Percentiles rank a stretch among this genome's conserved stretches.
Evolutionary conservation across 306 rosid species (phyloP).

Genomic region (Acacia acuminata): DNA sequence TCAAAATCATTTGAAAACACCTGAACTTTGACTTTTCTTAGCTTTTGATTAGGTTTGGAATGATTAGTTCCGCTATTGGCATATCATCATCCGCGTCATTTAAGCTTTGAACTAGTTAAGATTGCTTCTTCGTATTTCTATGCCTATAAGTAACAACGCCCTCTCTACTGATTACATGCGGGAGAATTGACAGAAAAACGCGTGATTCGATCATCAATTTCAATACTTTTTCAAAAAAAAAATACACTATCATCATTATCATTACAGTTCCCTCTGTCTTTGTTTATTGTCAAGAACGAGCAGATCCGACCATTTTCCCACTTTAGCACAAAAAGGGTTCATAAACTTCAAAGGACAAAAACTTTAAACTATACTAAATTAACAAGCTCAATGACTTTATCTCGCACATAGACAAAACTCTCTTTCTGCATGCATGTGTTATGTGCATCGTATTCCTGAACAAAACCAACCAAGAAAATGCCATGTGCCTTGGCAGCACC

Average conservation of each 20-base stretch:
- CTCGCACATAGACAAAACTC: not conserved
- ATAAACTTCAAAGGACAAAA: slow-evolving; percentile 28
- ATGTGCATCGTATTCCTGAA: not conserved
- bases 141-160: not conserved
- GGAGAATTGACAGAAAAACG: not conserved
- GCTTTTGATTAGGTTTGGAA: not conserved
- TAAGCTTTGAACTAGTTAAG: not conserved
- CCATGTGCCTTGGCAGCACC: not conserved
- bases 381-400: not conserved
- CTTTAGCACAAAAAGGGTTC: slow-evolving; percentile 48
- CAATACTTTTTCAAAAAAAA: not conserved
- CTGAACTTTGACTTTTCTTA: not conserved
- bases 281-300: slow-evolving; percentile 39
- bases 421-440: not conserved
- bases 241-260: slow-evolving; percentile 17
- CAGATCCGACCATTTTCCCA: slow-evolving; percentile 42
- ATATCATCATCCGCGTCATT: not conserved
- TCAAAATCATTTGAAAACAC: not conserved
- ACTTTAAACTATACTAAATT: not conserved
- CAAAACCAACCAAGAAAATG: not conserved
- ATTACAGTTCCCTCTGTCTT: slow-evolving; percentile 24
- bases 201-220: slow-evolving; percentile 31
- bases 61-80: not conserved
- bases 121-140: not conserved
- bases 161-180: not conserved